Base-by-base conservation (phyloP, 305 asterid genomes). In the Fraxinus sp. region DNA sequence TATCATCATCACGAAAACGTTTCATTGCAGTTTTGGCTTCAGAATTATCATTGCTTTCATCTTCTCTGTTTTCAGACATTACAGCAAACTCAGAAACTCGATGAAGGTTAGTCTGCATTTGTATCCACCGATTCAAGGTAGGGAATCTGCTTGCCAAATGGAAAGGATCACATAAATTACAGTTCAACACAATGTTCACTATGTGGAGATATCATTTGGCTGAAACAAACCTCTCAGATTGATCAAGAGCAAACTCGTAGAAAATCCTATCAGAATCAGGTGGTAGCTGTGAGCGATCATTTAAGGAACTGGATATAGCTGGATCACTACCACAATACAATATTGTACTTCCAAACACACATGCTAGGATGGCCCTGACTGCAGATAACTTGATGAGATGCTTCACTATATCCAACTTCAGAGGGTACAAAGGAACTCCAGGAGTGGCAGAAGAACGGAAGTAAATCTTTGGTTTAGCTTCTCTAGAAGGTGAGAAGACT, bases 101-200 rank as follows among this genome's bases (percentile, higher is more conserved):
- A 85, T 96, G 99, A 85, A 95, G 98, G 87, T 95, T 96, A 79
- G 96, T 95, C 89, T 96, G 99, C 97, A 96, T 88, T 90, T 94
- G 98, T 82, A 95, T 96, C 99, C 99, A 96, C 85, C 98, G 97
- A 83, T 96, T 95, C 93, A 96, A 88, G 83, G 98, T 92, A 64
- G 99, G 98, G 83, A 93, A 96, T 93, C 99, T 96, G 97, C 85
- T 83, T 13, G 62, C 55, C 64, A 84, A 83, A 81, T n/a, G 75
- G 70, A 83, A 88, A 81, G 77, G 75, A 82, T 55, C 77, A 77
- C 18, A 79, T 84, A 76, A 86, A 87, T 78, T 55, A 78, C 81
- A 80, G 72, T 41, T 77, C 79, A 79, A 79, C n/a, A 64, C 84
- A 81, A 37, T 26, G 83, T 80, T 84, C 66, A 85, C 37, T 74